Percentiles rank a stretch among this genome's conserved stretches.
These are phyloP conservation scores for Boehmeria nivea DNA, from an alignment of 306 rosid genomes.

Conservation along the genomic window DNA sequence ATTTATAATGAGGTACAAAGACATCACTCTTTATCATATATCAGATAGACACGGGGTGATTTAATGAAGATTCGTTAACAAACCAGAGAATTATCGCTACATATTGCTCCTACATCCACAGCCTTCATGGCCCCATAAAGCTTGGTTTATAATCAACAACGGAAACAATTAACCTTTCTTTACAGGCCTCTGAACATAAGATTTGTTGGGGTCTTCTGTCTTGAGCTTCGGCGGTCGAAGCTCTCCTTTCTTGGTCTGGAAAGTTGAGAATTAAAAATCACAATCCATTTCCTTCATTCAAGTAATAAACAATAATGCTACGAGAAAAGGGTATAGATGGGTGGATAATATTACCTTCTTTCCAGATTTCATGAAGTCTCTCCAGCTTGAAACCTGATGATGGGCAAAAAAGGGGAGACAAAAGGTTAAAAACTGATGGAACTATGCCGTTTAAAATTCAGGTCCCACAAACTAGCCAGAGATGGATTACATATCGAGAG, in stretches of 20 bases:
- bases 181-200: conserved; percentile 94
- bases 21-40: no score
- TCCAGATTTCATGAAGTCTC: conserved; percentile 97
- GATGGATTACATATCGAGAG: background rate
- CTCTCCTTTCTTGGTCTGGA: conserved; percentile 91
- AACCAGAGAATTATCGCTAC: conserved; percentile 19
- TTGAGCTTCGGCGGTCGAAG: conserved; percentile 93
- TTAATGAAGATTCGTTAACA: no score
- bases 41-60: no score
- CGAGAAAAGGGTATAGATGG: background rate
- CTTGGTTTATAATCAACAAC: background rate
- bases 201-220: conserved; percentile 97
- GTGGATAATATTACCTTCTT: conserved; percentile 69
- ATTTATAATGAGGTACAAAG: no score
- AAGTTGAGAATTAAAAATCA: conserved; percentile 3
- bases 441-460: no score
- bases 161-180: conserved; percentile 64
- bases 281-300: background rate
- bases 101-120: conserved; percentile 24
- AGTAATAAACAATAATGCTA: background rate
- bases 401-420: no score
- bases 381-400: conserved; percentile 97
- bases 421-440: background rate
- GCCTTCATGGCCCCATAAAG: conserved; percentile 13
- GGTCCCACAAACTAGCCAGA: background rate